Percentiles rank a stretch among this genome's conserved stretches.
Evolutionary conservation across 768 basidiomycete genomes (phyloP).

Genomic region (Russula sp.): DNA sequence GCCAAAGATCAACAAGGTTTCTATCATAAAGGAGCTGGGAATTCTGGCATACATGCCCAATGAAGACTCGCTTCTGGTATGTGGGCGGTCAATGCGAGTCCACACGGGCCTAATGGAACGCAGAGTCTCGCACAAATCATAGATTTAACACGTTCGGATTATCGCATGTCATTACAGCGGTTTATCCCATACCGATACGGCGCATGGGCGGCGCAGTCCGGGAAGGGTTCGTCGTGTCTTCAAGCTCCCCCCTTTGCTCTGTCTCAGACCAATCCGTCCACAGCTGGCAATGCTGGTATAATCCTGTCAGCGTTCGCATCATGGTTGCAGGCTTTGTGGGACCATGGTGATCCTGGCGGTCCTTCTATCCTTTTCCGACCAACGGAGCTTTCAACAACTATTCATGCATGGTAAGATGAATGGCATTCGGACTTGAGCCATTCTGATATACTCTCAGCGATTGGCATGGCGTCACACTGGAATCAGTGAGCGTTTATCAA

Average conservation of each 20-base stretch:
- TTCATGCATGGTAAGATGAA: constrained; percentile 13
- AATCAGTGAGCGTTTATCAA: neutral
- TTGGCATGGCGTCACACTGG: constrained; percentile 15
- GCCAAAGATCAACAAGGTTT: neutral
- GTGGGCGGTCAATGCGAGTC: neutral
- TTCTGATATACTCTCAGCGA: constrained; percentile 14
- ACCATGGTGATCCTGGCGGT: constrained; percentile 4
- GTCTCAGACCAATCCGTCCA: neutral
- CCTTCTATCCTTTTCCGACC: constrained; percentile 21
- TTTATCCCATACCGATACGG: constrained; percentile 52
- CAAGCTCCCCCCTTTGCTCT: neutral
- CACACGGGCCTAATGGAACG: neutral
- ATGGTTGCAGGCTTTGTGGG: constrained; percentile 23
- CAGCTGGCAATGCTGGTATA: neutral
- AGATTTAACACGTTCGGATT: constrained; percentile 19
- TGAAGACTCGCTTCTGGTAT: neutral
- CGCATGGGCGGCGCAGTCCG: constrained; percentile 43
- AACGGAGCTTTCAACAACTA: constrained; percentile 8
- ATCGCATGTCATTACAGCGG: constrained; percentile 34
- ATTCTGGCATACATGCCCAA: constrained; percentile 11
- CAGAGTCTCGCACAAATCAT: constrained; percentile 32
- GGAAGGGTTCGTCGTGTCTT: constrained; percentile 34
- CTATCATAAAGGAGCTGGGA: constrained; percentile 17
- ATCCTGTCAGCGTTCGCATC: constrained; percentile 14
- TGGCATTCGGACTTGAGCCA: neutral